Conservation (phyloP, 768 basidiomycete genomes). For the Termitomyces sp. region DNA sequence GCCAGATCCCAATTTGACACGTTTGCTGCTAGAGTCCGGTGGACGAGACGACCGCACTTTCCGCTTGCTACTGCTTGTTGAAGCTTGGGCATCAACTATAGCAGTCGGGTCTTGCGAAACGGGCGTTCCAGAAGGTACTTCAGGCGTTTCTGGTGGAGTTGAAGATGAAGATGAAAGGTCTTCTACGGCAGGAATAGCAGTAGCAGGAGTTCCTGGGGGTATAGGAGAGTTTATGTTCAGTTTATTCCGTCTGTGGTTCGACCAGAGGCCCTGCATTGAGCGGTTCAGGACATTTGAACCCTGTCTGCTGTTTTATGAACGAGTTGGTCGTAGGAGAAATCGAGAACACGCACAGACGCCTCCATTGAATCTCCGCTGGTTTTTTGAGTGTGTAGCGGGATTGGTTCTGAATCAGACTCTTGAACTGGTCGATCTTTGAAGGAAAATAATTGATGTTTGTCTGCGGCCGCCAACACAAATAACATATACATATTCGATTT, state of each 20-base stretch:
- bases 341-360: conserved; percentile 20
- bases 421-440: background rate
- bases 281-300: conserved; percentile 71
- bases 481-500: too few relatives aligned
- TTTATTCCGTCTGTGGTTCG: conserved; percentile 58
- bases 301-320: conserved; percentile 52
- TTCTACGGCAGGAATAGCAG: conserved; percentile 20
- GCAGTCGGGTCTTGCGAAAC: conserved; percentile 8
- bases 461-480: background rate
- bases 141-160: conserved; percentile 14
- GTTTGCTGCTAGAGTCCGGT: conserved; percentile 55
- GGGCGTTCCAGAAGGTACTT: conserved; percentile 7
- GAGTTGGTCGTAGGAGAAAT: background rate
- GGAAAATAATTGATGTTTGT: conserved; percentile 6
- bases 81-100: conserved; percentile 8
- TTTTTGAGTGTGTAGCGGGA: too few relatives aligned
- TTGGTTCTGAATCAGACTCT: too few relatives aligned
- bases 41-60: conserved; percentile 55
- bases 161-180: conserved; percentile 14
- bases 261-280: conserved; percentile 81
- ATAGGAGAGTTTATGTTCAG: conserved; percentile 60
- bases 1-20: conserved; percentile 37
- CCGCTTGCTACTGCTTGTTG: conserved; percentile 46
- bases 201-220: conserved; percentile 23
- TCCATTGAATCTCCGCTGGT: conserved; percentile 15